These are phyloP conservation scores for Wickerhamomyces strasburgensis DNA, from an alignment of 805 yeast species.

Conservation along the genomic window DNA sequence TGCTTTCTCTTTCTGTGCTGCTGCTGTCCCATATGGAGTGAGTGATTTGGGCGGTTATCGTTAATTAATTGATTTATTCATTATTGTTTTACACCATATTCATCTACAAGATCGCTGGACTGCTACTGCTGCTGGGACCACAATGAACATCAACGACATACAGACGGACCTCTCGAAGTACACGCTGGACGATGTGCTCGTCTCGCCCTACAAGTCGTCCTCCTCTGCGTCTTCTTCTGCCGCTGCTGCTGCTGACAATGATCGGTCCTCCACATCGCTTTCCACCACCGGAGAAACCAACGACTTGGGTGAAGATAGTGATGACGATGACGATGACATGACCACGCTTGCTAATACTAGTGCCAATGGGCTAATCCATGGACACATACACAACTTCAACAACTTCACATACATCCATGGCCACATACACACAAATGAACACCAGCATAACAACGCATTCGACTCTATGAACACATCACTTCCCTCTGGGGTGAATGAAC, in stretches of 20 bases:
- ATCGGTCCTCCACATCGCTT: neutral
- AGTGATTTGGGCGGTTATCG: no score
- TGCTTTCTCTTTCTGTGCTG: no score
- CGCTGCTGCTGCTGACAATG: neutral
- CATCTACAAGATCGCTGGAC: no score
- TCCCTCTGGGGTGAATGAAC: no score
- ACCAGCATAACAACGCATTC: neutral
- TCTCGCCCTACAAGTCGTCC: neutral
- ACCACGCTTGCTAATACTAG: neutral
- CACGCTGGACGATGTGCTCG: constrained; percentile 6
- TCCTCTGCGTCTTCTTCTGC: neutral
- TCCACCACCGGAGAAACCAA: constrained; percentile 1
- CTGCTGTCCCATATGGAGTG: no score
- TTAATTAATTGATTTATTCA: no score
- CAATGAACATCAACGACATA: constrained; percentile 3
- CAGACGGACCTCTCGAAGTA: constrained; percentile 11
- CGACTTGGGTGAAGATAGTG: neutral
- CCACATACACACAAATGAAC: constrained; percentile 47
- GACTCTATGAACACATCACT: no score
- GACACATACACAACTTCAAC: constrained; percentile 59
- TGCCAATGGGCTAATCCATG: constrained; percentile 50
- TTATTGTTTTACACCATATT: no score
- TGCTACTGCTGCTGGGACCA: neutral
- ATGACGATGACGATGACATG: neutral
- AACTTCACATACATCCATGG: constrained; percentile 64